phyloP scores from a whole-genome alignment of 202 grass and related monocot genomes.

The Sporobolus alterniflorus region DNA sequence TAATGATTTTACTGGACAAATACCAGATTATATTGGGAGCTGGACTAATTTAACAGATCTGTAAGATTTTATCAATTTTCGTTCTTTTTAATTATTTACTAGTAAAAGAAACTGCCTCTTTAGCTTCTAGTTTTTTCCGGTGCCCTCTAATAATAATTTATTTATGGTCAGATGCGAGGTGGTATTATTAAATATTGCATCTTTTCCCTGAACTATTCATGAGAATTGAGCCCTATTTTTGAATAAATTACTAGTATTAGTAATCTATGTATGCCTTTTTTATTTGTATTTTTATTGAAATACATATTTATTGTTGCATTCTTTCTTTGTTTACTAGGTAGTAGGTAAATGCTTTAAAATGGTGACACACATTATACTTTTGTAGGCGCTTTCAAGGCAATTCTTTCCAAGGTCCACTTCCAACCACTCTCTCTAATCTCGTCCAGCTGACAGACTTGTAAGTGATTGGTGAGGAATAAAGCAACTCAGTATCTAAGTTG shows the following conservation, averaged over 20 bases:
- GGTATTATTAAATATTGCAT: background rate
- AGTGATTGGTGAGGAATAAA: constrained; percentile 9
- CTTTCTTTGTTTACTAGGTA: background rate
- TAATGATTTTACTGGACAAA: constrained; percentile 78
- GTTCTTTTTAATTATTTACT: background rate
- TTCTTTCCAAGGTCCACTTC: constrained; percentile 86
- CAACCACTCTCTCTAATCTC: constrained; percentile 70
- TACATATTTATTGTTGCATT: background rate
- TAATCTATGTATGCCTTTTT: background rate
- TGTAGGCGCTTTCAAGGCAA: constrained; percentile 91
- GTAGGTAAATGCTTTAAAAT: background rate
- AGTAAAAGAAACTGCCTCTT: background rate
- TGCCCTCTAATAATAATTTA: background rate
- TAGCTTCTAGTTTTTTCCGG: background rate
- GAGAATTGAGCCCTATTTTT: background rate
- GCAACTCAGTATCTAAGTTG: background rate
- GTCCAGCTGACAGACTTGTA: constrained; percentile 63
- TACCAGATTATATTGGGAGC: constrained; percentile 82
- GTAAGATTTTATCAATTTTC: constrained; percentile 46
- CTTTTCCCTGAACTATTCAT: background rate
- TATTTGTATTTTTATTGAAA: background rate
- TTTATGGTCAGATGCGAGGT: background rate
- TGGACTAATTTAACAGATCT: constrained; percentile 55
- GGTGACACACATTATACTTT: constrained; percentile 7
- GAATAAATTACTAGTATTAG: background rate